Percentiles rank a stretch among this genome's conserved stretches.
Conservation (phyloP, 352 stramenopile genomes). For the Phytophthora ramorum region DNA sequence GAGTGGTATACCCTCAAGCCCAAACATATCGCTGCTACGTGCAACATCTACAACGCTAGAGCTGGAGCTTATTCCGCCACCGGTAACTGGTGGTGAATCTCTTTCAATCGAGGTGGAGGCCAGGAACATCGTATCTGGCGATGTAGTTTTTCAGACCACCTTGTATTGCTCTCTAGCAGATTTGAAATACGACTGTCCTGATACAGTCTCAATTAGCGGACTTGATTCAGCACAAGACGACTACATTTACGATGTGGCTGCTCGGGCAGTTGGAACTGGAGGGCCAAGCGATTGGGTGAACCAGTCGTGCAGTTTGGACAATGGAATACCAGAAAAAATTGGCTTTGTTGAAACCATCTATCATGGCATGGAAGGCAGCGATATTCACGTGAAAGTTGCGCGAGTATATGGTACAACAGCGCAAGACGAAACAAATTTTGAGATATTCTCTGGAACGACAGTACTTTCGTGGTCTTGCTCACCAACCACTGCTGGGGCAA, state of each 20-base stretch:
- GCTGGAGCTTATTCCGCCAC: slow-evolving; percentile 30
- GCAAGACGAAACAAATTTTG: slow-evolving; percentile 27
- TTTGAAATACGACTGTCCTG: slow-evolving; percentile 28
- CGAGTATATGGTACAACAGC: slow-evolving; percentile 36
- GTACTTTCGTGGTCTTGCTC: slow-evolving; percentile 16
- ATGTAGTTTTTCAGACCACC: slow-evolving; percentile 8
- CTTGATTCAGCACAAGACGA: slow-evolving; percentile 15
- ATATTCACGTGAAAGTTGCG: slow-evolving; percentile 25
- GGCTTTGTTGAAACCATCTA: slow-evolving; percentile 23
- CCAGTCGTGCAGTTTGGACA: slow-evolving; percentile 35
- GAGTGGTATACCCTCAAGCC: slow-evolving; percentile 34
- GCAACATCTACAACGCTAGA: slow-evolving; percentile 34
- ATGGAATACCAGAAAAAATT: slow-evolving; percentile 16
- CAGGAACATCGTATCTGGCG: not conserved
- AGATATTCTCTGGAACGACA: slow-evolving; percentile 10
- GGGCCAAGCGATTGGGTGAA: slow-evolving; percentile 42
- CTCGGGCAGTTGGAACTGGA: slow-evolving; percentile 36
- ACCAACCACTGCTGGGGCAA: slow-evolving; percentile 8
- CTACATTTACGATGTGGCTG: slow-evolving; percentile 25
- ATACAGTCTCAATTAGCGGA: slow-evolving; percentile 14
- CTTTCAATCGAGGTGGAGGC: slow-evolving; percentile 25
- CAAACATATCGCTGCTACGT: slow-evolving; percentile 29
- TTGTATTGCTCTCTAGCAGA: slow-evolving; percentile 9
- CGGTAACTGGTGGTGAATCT: slow-evolving; percentile 11
- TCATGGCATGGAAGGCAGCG: slow-evolving; percentile 18